Percentiles rank a stretch among this genome's conserved stretches.
phyloP scores from a whole-genome alignment of 2,329 filamentous ascomycete species.

The Delphinella strobiligena region DNA sequence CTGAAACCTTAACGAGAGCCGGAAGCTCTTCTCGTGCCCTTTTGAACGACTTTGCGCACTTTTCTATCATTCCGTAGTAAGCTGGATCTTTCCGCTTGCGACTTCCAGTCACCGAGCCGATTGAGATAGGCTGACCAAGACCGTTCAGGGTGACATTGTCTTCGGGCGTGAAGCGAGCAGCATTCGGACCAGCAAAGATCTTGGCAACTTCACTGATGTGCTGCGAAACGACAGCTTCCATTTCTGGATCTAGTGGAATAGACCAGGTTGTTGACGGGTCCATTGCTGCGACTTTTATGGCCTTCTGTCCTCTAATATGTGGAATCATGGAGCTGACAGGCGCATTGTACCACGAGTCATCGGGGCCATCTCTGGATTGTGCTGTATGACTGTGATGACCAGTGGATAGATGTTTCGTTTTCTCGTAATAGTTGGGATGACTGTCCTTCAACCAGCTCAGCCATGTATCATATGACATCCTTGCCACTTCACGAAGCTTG shows the following conservation, averaged over 20 bases:
- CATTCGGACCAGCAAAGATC: neutral
- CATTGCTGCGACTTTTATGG: neutral
- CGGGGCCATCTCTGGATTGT: neutral
- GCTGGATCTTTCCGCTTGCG: neutral
- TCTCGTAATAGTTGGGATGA: neutral
- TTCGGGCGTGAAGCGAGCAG: neutral
- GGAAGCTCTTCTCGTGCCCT: neutral
- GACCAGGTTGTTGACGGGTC: neutral
- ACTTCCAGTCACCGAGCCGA: neutral
- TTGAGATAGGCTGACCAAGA: neutral
- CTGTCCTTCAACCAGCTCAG: constrained; percentile 3
- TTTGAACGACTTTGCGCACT: neutral
- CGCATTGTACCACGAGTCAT: neutral
- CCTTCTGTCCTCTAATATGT: neutral
- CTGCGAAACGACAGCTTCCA: neutral
- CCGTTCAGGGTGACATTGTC: neutral
- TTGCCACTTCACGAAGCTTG: constrained; percentile 4
- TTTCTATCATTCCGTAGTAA: neutral
- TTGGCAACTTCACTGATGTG: neutral
- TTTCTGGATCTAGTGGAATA: neutral
- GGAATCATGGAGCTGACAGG: neutral
- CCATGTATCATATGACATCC: constrained; percentile 5
- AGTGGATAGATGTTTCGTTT: neutral
- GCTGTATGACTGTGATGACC: neutral
- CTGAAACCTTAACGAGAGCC: neutral